These are phyloP conservation scores for Yamadazyma takamatsuzukensis DNA, from an alignment of 805 yeast genomes.

Conservation along the genomic window DNA sequence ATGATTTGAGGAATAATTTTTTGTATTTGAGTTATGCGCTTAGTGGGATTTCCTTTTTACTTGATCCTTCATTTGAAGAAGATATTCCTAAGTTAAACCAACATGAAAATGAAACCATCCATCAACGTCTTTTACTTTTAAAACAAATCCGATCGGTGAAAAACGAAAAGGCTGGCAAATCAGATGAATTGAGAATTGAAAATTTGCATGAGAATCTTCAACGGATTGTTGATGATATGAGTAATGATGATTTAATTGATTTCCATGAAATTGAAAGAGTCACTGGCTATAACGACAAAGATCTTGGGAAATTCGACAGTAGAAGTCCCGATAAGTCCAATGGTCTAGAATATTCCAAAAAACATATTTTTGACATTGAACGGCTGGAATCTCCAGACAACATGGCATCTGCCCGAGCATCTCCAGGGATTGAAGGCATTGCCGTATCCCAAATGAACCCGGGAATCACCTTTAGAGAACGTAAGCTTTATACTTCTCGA, in stretches of 20 bases:
- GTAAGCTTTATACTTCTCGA: constrained; percentile 59
- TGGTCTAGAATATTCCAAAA: constrained; percentile 5
- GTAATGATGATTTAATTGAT: constrained; percentile 17
- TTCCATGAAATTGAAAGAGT: constrained; percentile 12
- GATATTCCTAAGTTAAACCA: constrained; percentile 36
- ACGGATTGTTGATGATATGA: constrained; percentile 29
- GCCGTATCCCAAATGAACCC: constrained; percentile 50
- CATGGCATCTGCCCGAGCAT: constrained; percentile 40
- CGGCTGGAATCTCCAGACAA: constrained; percentile 14
- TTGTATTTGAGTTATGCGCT: constrained; percentile 55
- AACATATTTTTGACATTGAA: constrained; percentile 9
- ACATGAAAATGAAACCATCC: constrained; percentile 28
- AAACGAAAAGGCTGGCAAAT: constrained; percentile 11
- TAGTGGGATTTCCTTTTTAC: constrained; percentile 67
- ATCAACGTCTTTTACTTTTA: constrained; percentile 31
- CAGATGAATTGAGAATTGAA: constrained; percentile 23
- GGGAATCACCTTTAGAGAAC: constrained; percentile 52
- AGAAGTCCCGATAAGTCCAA: constrained; percentile 1
- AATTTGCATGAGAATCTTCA: constrained; percentile 31
- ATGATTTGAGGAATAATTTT: constrained; percentile 52
- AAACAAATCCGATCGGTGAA: constrained; percentile 28
- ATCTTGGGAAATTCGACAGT: background rate
- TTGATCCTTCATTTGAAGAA: constrained; percentile 67
- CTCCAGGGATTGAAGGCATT: constrained; percentile 43
- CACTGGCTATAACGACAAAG: background rate